Evolutionary conservation across 768 basidiomycete genomes (phyloP).

Genomic region (Polyporus arcularius): DNA sequence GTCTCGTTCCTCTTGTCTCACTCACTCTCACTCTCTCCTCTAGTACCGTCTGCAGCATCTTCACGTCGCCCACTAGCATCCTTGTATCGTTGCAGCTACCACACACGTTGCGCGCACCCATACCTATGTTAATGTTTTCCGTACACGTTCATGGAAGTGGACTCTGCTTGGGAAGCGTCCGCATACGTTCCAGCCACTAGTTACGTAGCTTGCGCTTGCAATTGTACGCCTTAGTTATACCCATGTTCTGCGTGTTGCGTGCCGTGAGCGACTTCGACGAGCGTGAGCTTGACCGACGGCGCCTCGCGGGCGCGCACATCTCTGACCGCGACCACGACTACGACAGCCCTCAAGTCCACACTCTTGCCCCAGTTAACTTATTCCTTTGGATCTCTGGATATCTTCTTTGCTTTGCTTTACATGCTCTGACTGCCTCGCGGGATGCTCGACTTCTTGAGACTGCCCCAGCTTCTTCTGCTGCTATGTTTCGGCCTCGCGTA

Average conservation of each 20-base stretch:
- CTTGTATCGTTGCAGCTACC: slow-evolving; percentile 13
- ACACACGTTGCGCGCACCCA: neutral
- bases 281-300: too few relatives aligned
- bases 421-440: neutral
- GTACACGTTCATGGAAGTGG: slow-evolving; percentile 7
- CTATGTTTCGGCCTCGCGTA: slow-evolving; percentile 5
- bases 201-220: neutral
- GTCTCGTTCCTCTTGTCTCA: slow-evolving; percentile 6
- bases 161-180: slow-evolving; percentile 10
- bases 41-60: slow-evolving; percentile 8
- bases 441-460: neutral
- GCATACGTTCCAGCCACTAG: neutral
- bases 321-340: neutral
- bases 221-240: neutral
- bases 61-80: slow-evolving; percentile 7
- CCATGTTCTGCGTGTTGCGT: neutral
- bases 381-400: neutral
- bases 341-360: neutral
- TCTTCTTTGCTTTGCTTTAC: too few relatives aligned
- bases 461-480: neutral
- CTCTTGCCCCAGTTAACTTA: too few relatives aligned
- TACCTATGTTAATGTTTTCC: slow-evolving; percentile 8
- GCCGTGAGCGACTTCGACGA: neutral
- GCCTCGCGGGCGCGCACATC: too few relatives aligned
- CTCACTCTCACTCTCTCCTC: neutral